These are phyloP conservation scores for Sugiyamaella japonica DNA, from an alignment of 1,139 yeast genomes.

Conservation along the genomic window DNA sequence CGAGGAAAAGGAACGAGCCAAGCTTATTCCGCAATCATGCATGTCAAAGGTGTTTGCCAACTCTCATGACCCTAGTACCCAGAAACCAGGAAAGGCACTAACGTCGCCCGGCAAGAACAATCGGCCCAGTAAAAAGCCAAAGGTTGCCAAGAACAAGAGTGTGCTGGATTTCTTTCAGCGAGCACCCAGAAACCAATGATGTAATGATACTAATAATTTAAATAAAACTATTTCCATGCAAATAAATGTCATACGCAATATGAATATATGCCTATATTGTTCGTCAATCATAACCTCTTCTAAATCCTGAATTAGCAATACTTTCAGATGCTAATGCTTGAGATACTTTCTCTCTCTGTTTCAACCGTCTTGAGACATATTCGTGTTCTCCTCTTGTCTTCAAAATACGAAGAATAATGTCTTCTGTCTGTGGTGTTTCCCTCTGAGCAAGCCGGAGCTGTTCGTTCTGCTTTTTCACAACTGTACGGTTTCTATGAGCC, in stretches of 20 bases:
- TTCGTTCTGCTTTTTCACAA: conserved; percentile 54
- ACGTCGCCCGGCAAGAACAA: background rate
- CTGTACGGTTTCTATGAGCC: conserved; percentile 69
- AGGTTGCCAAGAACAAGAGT: conserved; percentile 24
- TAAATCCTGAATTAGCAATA: conserved; percentile 26
- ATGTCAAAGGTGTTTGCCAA: background rate
- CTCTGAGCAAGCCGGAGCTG: conserved; percentile 55
- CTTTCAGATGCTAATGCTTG: conserved; percentile 66
- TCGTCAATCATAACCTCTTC: conserved; percentile 19
- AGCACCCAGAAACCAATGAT: conserved; percentile 7
- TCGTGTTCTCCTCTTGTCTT: conserved; percentile 47
- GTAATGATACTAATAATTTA: conserved; percentile 1
- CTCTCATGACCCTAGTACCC: background rate
- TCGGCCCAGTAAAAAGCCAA: conserved; percentile 18
- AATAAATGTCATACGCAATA: conserved; percentile 1
- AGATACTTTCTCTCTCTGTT: conserved; percentile 61
- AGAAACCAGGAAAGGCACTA: background rate
- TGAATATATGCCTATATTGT: background rate
- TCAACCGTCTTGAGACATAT: conserved; percentile 56
- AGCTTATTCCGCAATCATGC: background rate
- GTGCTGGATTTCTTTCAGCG: conserved; percentile 25
- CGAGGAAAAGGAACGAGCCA: conserved; percentile 25
- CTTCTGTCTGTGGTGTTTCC: conserved; percentile 63
- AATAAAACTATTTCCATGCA: conserved; percentile 3
- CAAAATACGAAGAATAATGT: conserved; percentile 63